Conservation (phyloP, 1,284 basidiomycete genomes). For the Cutaneotrichosporon mucoides region DNA sequence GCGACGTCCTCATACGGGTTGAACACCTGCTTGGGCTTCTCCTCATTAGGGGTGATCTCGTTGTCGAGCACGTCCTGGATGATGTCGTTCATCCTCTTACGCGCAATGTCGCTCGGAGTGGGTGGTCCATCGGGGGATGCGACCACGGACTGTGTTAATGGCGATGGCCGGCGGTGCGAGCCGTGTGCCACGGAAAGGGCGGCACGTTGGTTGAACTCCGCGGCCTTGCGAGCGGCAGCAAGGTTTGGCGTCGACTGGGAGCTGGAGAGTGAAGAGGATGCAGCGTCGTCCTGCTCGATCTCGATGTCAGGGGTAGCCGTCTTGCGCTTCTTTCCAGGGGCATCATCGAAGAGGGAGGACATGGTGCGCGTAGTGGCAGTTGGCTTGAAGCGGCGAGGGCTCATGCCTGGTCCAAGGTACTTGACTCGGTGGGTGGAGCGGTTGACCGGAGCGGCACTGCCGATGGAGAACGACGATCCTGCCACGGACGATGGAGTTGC, state of each 20-base stretch:
- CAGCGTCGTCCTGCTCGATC: conserved; percentile 5
- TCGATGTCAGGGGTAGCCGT: conserved; percentile 8
- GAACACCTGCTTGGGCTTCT: conserved; percentile 28
- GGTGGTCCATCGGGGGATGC: background rate
- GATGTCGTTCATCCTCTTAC: conserved; percentile 35
- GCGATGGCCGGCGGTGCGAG: conserved; percentile 17
- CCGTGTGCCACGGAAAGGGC: conserved; percentile 2
- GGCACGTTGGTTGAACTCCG: conserved; percentile 9
- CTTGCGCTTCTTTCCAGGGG: conserved; percentile 22
- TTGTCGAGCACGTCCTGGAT: conserved; percentile 37
- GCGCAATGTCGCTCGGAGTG: conserved; percentile 21
- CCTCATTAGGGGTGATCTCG: conserved; percentile 26
- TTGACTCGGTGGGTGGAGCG: conserved; percentile 4
- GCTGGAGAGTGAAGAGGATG: background rate
- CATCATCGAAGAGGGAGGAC: conserved; percentile 17
- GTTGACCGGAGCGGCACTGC: conserved; percentile 1
- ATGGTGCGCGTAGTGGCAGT: conserved; percentile 11
- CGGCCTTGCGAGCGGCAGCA: conserved; percentile 7
- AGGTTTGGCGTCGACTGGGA: background rate
- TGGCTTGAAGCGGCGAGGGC: conserved; percentile 19
- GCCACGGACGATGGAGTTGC: conserved; percentile 11
- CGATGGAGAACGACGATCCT: conserved; percentile 19
- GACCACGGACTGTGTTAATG: conserved; percentile 14
- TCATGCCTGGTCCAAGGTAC: conserved; percentile 44
- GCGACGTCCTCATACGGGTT: conserved; percentile 38